Conservation (phyloP, 2,329 filamentous ascomycete genomes). For the Alternaria sp. region DNA sequence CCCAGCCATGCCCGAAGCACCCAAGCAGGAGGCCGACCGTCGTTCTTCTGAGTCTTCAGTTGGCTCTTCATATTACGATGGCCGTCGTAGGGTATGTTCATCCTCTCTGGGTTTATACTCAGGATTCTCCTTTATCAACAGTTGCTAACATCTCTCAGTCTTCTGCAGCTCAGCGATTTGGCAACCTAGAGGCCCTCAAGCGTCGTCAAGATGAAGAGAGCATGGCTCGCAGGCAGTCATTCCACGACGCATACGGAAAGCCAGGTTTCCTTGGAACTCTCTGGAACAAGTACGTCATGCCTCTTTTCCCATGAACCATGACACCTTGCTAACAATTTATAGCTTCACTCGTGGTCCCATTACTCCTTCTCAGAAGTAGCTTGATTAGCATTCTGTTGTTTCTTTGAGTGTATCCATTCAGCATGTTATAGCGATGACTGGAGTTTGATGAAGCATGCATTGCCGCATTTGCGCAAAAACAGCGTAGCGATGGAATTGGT, state of each 20-base stretch:
- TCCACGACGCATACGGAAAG: constrained; percentile 44
- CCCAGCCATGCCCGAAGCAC: constrained; percentile 42
- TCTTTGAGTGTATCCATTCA: not conserved
- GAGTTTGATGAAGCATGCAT: not conserved
- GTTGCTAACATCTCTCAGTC: constrained; percentile 30
- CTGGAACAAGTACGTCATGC: constrained; percentile 43
- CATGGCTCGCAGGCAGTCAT: constrained; percentile 35
- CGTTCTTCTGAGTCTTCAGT: constrained; percentile 42
- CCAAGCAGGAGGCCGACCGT: constrained; percentile 41
- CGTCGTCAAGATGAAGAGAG: constrained; percentile 38
- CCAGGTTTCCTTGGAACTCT: constrained; percentile 39
- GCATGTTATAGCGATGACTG: not conserved
- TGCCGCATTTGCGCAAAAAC: not conserved
- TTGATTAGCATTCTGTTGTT: not conserved
- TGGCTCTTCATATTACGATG: constrained; percentile 28
- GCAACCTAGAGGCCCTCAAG: constrained; percentile 42
- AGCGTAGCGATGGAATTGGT: not conserved
- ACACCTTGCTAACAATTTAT: constrained; percentile 11
- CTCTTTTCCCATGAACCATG: too few species aligned
- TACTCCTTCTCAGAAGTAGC: not conserved
- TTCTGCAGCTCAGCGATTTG: constrained; percentile 38
- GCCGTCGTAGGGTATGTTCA: constrained; percentile 35
- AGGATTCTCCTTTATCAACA: not conserved
- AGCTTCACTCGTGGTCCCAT: constrained; percentile 45
- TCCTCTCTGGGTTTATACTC: too few species aligned